phyloP scores from a whole-genome alignment of 2,329 filamentous ascomycete genomes.

The Aspergillus viridinutans region DNA sequence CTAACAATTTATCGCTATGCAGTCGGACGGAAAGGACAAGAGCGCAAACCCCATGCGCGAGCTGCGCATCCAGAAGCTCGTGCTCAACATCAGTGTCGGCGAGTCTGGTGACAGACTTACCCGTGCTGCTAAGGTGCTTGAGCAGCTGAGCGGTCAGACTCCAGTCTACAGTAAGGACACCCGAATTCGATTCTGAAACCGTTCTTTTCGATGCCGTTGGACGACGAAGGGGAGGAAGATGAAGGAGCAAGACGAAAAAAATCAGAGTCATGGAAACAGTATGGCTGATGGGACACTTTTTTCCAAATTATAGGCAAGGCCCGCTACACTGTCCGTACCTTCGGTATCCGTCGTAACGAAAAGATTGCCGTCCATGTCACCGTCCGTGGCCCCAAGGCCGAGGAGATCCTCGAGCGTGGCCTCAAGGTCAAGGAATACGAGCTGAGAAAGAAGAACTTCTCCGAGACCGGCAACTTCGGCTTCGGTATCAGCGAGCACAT shows the following conservation, averaged over 20 bases:
- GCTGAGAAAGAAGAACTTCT: conserved; percentile 99
- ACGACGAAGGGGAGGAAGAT: conserved; percentile 1
- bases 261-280: background rate
- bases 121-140: conserved; percentile 98
- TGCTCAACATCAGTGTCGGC: conserved; percentile 99
- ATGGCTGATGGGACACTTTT: conserved; percentile 19
- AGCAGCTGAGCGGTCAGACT: conserved; percentile 99
- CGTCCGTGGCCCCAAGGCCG: conserved; percentile 97
- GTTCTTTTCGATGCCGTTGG: background rate
- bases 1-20: conserved; percentile 32
- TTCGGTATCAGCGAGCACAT: conserved; percentile 99
- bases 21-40: conserved; percentile 73
- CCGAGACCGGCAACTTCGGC: conserved; percentile 98
- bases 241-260: background rate
- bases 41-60: conserved; percentile 98
- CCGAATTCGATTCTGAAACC: conserved; percentile 7
- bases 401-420: conserved; percentile 99
- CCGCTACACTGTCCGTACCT: conserved; percentile 99
- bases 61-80: conserved; percentile 98
- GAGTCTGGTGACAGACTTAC: conserved; percentile 99
- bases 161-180: conserved; percentile 88
- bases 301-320: conserved; percentile 71
- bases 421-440: conserved; percentile 99
- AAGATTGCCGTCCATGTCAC: conserved; percentile 99
- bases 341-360: conserved; percentile 99